phyloP scores from a whole-genome alignment of 83 land plant genomes.

The Larix sibirica region DNA sequence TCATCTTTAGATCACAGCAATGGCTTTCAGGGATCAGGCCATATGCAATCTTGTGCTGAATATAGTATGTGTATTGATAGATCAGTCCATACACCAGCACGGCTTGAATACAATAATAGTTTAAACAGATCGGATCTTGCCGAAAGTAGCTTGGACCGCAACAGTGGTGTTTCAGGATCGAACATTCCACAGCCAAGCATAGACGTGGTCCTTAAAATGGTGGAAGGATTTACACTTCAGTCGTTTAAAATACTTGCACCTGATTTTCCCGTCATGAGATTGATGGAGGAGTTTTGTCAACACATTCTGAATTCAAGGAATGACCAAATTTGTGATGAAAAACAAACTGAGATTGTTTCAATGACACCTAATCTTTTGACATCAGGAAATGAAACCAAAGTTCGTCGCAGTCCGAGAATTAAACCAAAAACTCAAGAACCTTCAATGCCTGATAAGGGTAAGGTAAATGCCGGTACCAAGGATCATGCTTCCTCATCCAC shows the following conservation, averaged over 20 bases:
- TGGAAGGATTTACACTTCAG: slow-evolving; percentile 43
- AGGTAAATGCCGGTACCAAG: neutral
- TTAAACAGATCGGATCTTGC: neutral
- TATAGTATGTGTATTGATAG: neutral
- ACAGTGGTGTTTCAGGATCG: slow-evolving; percentile 19
- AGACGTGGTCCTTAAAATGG: slow-evolving; percentile 36
- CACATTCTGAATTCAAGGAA: slow-evolving; percentile 41
- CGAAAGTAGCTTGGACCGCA: slow-evolving; percentile 20
- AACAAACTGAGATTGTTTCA: neutral
- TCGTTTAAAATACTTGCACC: slow-evolving; percentile 42
- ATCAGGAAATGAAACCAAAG: neutral
- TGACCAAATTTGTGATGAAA: slow-evolving; percentile 9
- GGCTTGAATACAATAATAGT: neutral
- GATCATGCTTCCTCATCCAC: neutral
- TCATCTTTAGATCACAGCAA: neutral
- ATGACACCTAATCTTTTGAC: neutral
- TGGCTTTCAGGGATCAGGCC: slow-evolving; percentile 3
- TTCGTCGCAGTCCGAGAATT: slow-evolving; percentile 17
- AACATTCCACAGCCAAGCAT: slow-evolving; percentile 39
- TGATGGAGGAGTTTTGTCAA: slow-evolving; percentile 59
- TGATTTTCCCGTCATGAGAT: slow-evolving; percentile 39
- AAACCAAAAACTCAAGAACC: neutral
- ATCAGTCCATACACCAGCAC: neutral
- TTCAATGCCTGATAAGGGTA: neutral
- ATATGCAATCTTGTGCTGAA: neutral